Base-by-base conservation (phyloP, 129 eudicot species). In the Deinandra increscens region DNA sequence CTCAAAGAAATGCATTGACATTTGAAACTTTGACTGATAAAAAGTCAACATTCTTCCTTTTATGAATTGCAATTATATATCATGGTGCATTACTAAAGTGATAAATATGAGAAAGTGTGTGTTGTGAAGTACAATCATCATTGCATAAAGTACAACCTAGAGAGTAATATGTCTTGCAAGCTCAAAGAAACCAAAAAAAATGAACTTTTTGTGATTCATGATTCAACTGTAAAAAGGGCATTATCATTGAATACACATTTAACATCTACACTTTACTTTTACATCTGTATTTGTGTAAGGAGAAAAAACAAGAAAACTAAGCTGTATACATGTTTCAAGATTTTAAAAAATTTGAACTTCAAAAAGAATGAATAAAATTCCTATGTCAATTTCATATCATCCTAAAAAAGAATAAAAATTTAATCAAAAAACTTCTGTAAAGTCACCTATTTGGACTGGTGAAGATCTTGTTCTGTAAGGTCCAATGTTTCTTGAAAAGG, bases 301-400 rank as follows among this genome's bases (percentile, higher is more conserved):
- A 1, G 62, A 19, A 34, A 71, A 60, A 48, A 55, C 17, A 31
- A 26, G 15, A 66, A 66, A 75, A 66, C 61, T 60, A 60, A 55
- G 19, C 9, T 55, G 79, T 75, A 55, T 75, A 75, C 72, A 64
- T 51, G 19, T 37, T 65, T 74, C 65, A 64, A 65, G 36, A 75
- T 48, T 69, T 45, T 9, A 61, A 58, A 58, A 58, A 22, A 29
- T 13, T 6, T 58, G 19, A 58, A 50, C 71, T 77, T 67, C 31
- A 77, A 62, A 77, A 77, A 69, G 50, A 77, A 77, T 51, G 76
- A 77, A 62, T 77, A 42, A 75, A 76, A 69, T 77, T 48, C 59
- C 81, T 77, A 77, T 62, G 76, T 77, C 81, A 70, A 75, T 38
- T 69, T 77, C 73, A 83, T 88, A 85, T 78, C 86, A 83, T 80